Evolutionary conservation across 139 green algal genomes (phyloP), one percentile per base, ranked within the genome.

Genomic region (Auxenochlorella protothecoides): DNA sequence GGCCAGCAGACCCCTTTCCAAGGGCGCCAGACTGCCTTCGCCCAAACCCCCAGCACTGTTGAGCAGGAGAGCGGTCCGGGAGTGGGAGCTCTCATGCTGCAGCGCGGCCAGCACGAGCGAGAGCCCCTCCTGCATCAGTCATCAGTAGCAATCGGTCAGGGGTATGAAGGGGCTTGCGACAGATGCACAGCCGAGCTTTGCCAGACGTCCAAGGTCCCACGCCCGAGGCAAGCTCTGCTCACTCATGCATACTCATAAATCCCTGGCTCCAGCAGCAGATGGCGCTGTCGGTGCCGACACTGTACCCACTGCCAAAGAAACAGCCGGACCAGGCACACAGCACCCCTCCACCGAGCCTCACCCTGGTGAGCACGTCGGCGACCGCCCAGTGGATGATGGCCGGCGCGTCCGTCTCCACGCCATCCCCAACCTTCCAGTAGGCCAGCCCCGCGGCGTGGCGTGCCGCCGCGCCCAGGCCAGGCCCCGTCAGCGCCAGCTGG

Each of bases 371-470:
- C 54, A 90, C 63, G 73, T 96, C 85, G 0, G 73, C 75, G 2
- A 84, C 81, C 52, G 94, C 76, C 78, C 78, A 88, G 74, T 96
- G 89, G 3, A 85, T 91, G 59, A 89, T 72, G 0, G 78, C n/a
- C n/a, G 68, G 55, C 57, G 67, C 27, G 51, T 44, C 27, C 27
- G 27, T 44, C 27, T 44, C 27, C 27, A 44, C 27, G 27, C 27
- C 27, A 44, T 44, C 27, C 27, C 27, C 27, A 44, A 44, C 27
- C 27, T 0, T 60, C 71, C 12, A 53, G 5, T 3, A 75, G 55
- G 71, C 55, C 59, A 62, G 55, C 51, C 54, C 2, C 9, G 5
- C 4, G 51, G 16, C 7, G 67, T 54, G 54, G 55, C 69, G 59
- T 53, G 11, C 2, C 14, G 59, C 27, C 27, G 27, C 27, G 53